A percentile compares a stretch with the other conserved stretches of the same genome.
Evolutionary conservation across 192 early-diverging fungal genomes (phyloP).

Genomic region (Podila epicladia): DNA sequence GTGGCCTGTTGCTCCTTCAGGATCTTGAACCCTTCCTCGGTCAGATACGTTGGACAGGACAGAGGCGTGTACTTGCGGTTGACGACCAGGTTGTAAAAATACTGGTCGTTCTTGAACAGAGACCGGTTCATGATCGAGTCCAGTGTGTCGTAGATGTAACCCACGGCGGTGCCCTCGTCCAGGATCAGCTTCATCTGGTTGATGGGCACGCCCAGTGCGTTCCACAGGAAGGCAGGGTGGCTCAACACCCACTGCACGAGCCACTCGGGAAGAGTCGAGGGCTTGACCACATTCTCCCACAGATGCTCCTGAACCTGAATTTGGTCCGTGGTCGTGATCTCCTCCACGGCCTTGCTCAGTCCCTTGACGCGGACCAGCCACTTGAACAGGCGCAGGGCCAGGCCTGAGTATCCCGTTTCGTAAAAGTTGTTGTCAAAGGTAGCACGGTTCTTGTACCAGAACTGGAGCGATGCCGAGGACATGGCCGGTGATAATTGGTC

Average conservation of each 20-base stretch:
- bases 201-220: slow-evolving; percentile 84
- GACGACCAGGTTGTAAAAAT: slow-evolving; percentile 86
- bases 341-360: slow-evolving; percentile 59
- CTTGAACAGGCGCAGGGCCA: slow-evolving; percentile 76
- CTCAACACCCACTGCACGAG: slow-evolving; percentile 73
- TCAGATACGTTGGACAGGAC: slow-evolving; percentile 82
- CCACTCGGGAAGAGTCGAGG: slow-evolving; percentile 65
- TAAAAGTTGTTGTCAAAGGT: slow-evolving; percentile 73
- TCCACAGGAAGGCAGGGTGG: slow-evolving; percentile 87
- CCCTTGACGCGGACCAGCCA: slow-evolving; percentile 68
- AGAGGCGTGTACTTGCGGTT: slow-evolving; percentile 73
- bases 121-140: slow-evolving; percentile 76
- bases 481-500: slow-evolving; percentile 76
- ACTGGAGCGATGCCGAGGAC: slow-evolving; percentile 78
- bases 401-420: slow-evolving; percentile 86
- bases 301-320: slow-evolving; percentile 69
- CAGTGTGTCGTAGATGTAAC: slow-evolving; percentile 84
- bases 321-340: slow-evolving; percentile 62
- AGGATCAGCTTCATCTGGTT: slow-evolving; percentile 89
- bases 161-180: slow-evolving; percentile 78
- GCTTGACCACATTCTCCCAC: slow-evolving; percentile 74
- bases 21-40: slow-evolving; percentile 69
- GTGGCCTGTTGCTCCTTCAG: slow-evolving; percentile 62
- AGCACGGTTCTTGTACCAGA: slow-evolving; percentile 75
- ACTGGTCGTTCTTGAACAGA: slow-evolving; percentile 76